These are phyloP conservation scores for Rhamnella rubrinervis DNA, from an alignment of 331 rosid genomes.

Conservation along the genomic window DNA sequence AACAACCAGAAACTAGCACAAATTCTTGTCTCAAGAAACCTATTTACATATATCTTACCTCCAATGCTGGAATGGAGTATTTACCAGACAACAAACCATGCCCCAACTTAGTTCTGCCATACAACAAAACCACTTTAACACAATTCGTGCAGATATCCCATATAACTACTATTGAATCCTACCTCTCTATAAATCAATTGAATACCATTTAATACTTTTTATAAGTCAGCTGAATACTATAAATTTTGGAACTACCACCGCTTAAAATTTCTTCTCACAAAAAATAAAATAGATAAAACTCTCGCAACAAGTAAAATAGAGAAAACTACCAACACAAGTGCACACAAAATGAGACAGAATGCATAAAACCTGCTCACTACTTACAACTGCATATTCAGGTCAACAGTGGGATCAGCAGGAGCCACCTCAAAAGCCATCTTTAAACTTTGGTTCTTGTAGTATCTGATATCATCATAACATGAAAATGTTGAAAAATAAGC, in stretches of 20 bases:
- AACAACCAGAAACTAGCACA: slow-evolving; percentile 21
- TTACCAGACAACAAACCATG: slow-evolving; percentile 95
- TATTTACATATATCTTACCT: slow-evolving; percentile 42
- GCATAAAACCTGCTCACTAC: slow-evolving; percentile 20
- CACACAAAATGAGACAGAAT: neutral
- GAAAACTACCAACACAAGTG: neutral
- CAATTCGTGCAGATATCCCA: neutral
- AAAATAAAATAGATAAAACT: neutral
- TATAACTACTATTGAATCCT: neutral
- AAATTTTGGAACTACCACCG: too few species aligned
- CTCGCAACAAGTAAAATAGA: neutral
- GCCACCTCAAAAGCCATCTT: slow-evolving; percentile 73
- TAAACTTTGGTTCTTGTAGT: slow-evolving; percentile 54
- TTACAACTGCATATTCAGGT: slow-evolving; percentile 93
- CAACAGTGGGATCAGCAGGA: slow-evolving; percentile 95
- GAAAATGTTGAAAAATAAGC: slow-evolving; percentile 11
- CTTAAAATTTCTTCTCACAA: neutral
- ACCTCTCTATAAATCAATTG: neutral
- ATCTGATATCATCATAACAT: slow-evolving; percentile 45
- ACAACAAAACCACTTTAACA: slow-evolving; percentile 21
- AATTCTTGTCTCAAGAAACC: slow-evolving; percentile 4
- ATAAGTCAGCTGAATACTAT: too few species aligned
- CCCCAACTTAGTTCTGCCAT: slow-evolving; percentile 79
- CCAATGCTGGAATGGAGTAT: slow-evolving; percentile 71
- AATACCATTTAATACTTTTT: neutral